Base-by-base conservation (phyloP, 805 yeast species). In the Sugiyamaella floridensis region DNA sequence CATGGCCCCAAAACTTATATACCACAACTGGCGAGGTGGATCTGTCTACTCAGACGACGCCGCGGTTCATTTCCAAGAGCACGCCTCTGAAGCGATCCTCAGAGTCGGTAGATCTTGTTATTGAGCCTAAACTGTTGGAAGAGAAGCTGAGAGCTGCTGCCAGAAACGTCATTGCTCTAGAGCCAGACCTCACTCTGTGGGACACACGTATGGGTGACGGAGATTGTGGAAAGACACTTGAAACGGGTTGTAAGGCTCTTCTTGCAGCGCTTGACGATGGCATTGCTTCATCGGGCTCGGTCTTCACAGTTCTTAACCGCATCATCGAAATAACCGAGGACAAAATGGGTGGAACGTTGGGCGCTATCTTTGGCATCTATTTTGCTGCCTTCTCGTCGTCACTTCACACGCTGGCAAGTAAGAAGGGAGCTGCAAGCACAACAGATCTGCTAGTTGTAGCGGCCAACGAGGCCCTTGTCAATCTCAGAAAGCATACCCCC, bases 271-370 rank as follows among this genome's bases (percentile, higher is more conserved):
- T 87, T 43, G 71, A 74, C 7, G 69, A 74, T 29, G 67, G 69
- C 37, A 29, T 56, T 28, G 56, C 55, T 20, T 47, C 45, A 11
- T 15, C 43, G 14, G 58, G 67, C 2, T 69, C 74, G 2, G 59
- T 77, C 14, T 69, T 77, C 12, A 73, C 80, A 47, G 79, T 86
- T 0, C 65, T 86, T 47, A 74, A 82, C 15, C 77, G 78, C 58
- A 76, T 89, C 47, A 86, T 96, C 2, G 95, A 87, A 53, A 68
- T 85, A 22, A 87, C 89, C 41, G 97, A 89, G 66, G 80, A 80
- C 48, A 80, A 79, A 12, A 90, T 90, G 97, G 97, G 97, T 51
- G 97, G 97, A 48, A 90, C 97, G 0, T 84, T 95, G 0, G 97
- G 97, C 49, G 97, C 96, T 1, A 69, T 89, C 43, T 90, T 89